Base-by-base conservation (phyloP, 306 rosid species). In the Pueraria montana region DNA sequence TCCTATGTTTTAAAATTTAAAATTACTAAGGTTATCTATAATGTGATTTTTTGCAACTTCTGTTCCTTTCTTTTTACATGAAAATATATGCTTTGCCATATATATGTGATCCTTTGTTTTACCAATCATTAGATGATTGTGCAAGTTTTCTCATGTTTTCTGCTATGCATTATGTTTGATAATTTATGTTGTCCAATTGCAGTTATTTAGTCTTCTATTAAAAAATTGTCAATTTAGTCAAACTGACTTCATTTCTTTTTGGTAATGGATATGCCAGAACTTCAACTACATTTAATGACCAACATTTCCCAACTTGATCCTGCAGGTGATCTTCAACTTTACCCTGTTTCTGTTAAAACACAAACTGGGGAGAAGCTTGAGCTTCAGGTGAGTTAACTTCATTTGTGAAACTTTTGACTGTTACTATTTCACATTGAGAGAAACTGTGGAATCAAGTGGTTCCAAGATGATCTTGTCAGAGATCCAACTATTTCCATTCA, bases 271-370 rank as follows among this genome's bases (percentile, higher is more conserved):
- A 67, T 53, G 56, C 42, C 21, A 71, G 70, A 59, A 42, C 73
- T 53, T 72, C 81, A 48, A 36, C 53, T 55, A 42, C 11, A n/a
- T 76, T 43, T 49, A 13, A 56, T 84, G 61, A 71, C 74, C 78
- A 53, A 79, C 76, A 62, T 76, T 72, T 79, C 9, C 21, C 74
- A 61, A 50, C 63, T n/a, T 78, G 86, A 21, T 81, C 45, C 45
- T 89, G 90, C 94, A 96, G 99, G 97, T 66, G 99, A 96, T 79
- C 92, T 96, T 82, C 97, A 92, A 76, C 97, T 96, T 75, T 96
- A 87, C 72, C 91, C 99, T 7, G 91, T 96, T 59, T 79, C 95
- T 69, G 98, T 92, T 84, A 96, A 96, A 91, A 87, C 94, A 70
- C 99, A 92, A 76, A 90, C 86, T 73, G 98, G 98, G 45, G 99